These are phyloP conservation scores for Papiliotrema flavescens DNA, from an alignment of 1,284 basidiomycete species.

Conservation along the genomic window DNA sequence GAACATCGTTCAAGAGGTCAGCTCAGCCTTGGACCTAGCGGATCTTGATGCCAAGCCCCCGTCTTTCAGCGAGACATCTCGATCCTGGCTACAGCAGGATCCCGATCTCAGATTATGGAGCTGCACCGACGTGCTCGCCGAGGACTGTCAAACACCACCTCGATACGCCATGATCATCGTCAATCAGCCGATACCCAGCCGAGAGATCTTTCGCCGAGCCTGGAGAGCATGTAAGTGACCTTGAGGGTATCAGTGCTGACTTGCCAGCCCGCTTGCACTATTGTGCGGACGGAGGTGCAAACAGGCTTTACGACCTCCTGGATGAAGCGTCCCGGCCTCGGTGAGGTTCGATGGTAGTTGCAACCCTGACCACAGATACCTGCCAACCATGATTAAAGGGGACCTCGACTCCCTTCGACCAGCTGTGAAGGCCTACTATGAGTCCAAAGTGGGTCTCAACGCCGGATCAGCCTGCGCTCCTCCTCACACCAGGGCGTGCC, in stretches of 20 bases:
- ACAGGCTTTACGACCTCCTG: constrained; percentile 70
- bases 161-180: constrained; percentile 70
- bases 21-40: background rate
- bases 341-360: constrained; percentile 5
- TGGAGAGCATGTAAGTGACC: constrained; percentile 63
- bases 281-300: constrained; percentile 94
- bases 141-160: background rate
- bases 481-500: constrained; percentile 55
- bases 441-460: constrained; percentile 57
- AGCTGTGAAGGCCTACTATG: constrained; percentile 71
- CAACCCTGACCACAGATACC: constrained; percentile 53
- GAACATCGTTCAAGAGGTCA: background rate
- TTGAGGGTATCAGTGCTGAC: background rate
- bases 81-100: background rate
- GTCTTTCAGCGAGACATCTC: background rate
- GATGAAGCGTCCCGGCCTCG: constrained; percentile 31
- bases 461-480: background rate
- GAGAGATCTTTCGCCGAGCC: constrained; percentile 59
- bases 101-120: background rate
- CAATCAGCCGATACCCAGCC: constrained; percentile 74
- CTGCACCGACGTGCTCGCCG: background rate
- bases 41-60: background rate
- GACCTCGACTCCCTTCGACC: constrained; percentile 83
- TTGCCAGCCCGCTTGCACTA: constrained; percentile 37
- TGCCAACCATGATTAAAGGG: constrained; percentile 85